Evolutionary conservation across 768 basidiomycete species (phyloP).

Genomic region (Rhodotorula graminis): DNA sequence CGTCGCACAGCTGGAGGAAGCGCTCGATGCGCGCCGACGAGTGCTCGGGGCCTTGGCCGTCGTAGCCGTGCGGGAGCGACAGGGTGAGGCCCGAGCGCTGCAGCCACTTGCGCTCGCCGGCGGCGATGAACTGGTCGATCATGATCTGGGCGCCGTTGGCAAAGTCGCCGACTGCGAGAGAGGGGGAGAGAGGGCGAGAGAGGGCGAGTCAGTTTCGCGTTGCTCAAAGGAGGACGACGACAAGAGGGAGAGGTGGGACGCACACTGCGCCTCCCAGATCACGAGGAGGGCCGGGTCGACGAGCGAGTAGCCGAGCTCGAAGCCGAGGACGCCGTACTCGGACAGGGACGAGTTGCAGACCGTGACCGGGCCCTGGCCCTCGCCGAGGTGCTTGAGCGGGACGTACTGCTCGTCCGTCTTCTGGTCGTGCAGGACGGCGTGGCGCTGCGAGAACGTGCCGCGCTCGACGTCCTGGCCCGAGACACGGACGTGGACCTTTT

Average conservation of each 20-base stretch:
- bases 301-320: slow-evolving; percentile 96
- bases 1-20: slow-evolving; percentile 95
- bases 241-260: slow-evolving; percentile 9
- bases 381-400: slow-evolving; percentile 80
- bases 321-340: slow-evolving; percentile 89
- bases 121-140: slow-evolving; percentile 97
- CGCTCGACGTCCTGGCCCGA: slow-evolving; percentile 98
- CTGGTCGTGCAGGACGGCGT: slow-evolving; percentile 96
- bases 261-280: slow-evolving; percentile 93
- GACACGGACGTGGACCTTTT: slow-evolving; percentile 87
- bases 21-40: slow-evolving; percentile 91
- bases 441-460: slow-evolving; percentile 97
- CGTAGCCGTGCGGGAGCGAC: slow-evolving; percentile 71
- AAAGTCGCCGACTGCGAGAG: slow-evolving; percentile 71
- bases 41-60: slow-evolving; percentile 97
- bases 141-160: slow-evolving; percentile 96
- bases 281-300: slow-evolving; percentile 88
- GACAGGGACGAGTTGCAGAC: slow-evolving; percentile 96
- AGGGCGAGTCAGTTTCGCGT: neutral
- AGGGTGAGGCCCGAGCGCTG: slow-evolving; percentile 88
- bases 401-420: slow-evolving; percentile 82
- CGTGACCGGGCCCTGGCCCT: slow-evolving; percentile 84
- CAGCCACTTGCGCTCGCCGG: slow-evolving; percentile 96
- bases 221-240: neutral
- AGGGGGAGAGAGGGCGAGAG: too few relatives aligned